Evolutionary conservation across 2,329 filamentous ascomycete species (phyloP), one percentile per base, ranked within the genome.

Genomic region (Fusarium sp.): DNA sequence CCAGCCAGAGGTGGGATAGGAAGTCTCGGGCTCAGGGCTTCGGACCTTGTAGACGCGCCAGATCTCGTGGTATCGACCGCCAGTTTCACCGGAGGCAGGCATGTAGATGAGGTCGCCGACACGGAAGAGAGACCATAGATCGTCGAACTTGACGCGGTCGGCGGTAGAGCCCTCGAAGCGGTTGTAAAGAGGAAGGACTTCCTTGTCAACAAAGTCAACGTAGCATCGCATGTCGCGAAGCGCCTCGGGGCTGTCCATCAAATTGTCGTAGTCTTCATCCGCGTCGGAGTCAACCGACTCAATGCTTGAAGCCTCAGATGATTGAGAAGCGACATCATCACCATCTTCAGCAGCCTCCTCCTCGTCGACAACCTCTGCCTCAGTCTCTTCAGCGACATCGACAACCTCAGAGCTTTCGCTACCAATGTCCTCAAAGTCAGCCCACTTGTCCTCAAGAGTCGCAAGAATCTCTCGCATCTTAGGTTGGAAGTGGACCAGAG

Each of bases 51-150:
- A 84, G 56, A 84, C 74, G 4, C 82, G 79, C 82, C 82, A 84
- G 23, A 83, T 69, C 53, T 83, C 80, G 54, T 84, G 83, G 67
- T 83, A 83, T 1, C 81, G 79, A 4, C 82, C 81, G 2, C 80
- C 77, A 0, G 78, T 77, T 38, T 82, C 82, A 5, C 79, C 79
- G 0, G 79, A 77, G 0, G 80, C 74, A 0, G 83, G 83, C 79
- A 83, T 82, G 71, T 82, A 83, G 64, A 85, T 78, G 32, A 84
- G 74, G 9, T 85, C 83, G 4, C 84, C 84, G 0, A 77, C 70
- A 1, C 81, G 80, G 77, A 84, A 86, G 2, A 85, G 77, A 2
- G 77, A 81, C 82, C 83, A 85, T n/a, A 86, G 69, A 67, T 86
- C 84, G 21, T 82, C 80, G 35, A 82, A 86, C 54, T 78, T 80